Evolutionary conservation across 352 stramenopile species (phyloP).

Genomic region (Phytophthora megakarya): DNA sequence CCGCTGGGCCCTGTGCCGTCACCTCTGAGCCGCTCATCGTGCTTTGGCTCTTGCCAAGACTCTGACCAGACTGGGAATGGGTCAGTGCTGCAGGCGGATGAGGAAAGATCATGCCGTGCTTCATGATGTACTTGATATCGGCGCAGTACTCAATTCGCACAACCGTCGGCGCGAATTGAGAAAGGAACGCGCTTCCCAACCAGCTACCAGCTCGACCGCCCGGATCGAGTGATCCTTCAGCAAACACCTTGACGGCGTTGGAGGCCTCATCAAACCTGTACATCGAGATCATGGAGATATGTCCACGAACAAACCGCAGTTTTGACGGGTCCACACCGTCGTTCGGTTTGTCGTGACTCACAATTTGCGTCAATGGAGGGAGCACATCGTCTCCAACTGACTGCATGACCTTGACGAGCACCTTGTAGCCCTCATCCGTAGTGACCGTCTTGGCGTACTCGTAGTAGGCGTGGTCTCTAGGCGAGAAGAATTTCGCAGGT

Average conservation of each 20-base stretch:
- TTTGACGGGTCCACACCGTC: constrained; percentile 40
- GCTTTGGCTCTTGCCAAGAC: constrained; percentile 43
- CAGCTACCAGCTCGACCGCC: constrained; percentile 52
- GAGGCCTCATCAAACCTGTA: constrained; percentile 61
- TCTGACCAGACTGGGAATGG: constrained; percentile 35
- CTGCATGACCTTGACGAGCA: constrained; percentile 69
- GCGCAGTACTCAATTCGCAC: constrained; percentile 70
- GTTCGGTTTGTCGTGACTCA: constrained; percentile 34
- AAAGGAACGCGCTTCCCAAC: constrained; percentile 64
- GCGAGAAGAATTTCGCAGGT: constrained; percentile 52
- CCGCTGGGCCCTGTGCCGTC: constrained; percentile 31
- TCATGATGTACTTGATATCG: constrained; percentile 85
- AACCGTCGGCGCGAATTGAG: constrained; percentile 63
- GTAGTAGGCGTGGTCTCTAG: constrained; percentile 65
- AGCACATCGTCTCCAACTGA: constrained; percentile 60
- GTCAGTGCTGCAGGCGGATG: constrained; percentile 36
- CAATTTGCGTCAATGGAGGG: constrained; percentile 34
- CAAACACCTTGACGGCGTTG: constrained; percentile 70
- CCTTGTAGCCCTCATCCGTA: constrained; percentile 45
- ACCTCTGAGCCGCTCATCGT: constrained; percentile 36
- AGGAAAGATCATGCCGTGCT: constrained; percentile 74
- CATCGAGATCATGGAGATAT: constrained; percentile 64
- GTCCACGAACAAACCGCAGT: constrained; percentile 58
- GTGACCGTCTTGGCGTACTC: constrained; percentile 63
- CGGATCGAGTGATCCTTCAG: constrained; percentile 61